Base-by-base conservation (phyloP, 2,329 filamentous ascomycete genomes). In the Rugonectria rugulosa region DNA sequence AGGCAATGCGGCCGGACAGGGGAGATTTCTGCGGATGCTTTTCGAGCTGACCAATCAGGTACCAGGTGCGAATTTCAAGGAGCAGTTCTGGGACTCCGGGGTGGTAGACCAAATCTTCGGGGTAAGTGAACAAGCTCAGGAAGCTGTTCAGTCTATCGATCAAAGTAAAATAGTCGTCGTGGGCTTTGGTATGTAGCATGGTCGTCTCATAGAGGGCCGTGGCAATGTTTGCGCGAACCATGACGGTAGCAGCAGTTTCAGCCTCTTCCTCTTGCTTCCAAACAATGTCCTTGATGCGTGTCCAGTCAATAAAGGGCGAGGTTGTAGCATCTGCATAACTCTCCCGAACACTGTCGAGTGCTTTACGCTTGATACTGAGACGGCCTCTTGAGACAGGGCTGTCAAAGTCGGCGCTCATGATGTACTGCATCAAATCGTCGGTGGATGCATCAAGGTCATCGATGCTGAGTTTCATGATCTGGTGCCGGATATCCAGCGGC, bases 41-140 rank as follows among this genome's bases (percentile, higher is more conserved):
- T 6, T 63, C 64, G 2, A 75, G 53, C 2, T 29, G 40, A 36
- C 71, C 67, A 17, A 79, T 70, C 37, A 72, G 61, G 31, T 65
- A 61, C 43, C 71, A 69, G 0, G 74, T 77, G 37, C 77, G 75
- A 21, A 79, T 70, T 4, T 71, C 63, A 20, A 79, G 60, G 3
- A 70, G 70, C 7, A 73, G 56, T 4, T 68, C 34, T 12, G 61
- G 71, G 7, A 73, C 54, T 4, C 68, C 31, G 14, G 61, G 60
- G 11, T 62, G 43, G 27, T 55, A 44, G 5, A 57, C 48, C 27
- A 57, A 45, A 12, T 56, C 40, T 3, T 57, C 53, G 2, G 61
- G 60, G 4, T 63, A 51, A 10, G 60, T 34, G 5, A 68, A 67
- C 5, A 46, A 27, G 6, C 72, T 72, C 36, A 76, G 72, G 9